Evolutionary conservation across 2,329 filamentous ascomycete species (phyloP), one percentile per base, ranked within the genome.

Genomic region (Penicillium decumbens): DNA sequence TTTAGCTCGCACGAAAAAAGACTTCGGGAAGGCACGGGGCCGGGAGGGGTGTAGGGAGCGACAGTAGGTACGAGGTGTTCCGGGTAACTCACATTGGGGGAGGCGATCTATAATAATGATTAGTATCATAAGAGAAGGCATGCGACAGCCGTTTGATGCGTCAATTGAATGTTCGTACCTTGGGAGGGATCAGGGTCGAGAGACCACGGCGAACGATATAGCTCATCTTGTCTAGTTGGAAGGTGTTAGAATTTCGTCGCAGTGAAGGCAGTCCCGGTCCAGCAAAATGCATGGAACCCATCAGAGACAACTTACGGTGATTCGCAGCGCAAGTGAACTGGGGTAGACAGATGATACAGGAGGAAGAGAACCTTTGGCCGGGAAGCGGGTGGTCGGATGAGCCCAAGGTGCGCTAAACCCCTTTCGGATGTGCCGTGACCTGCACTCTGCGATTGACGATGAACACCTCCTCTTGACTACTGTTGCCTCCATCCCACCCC

Each of bases 121-220:
- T 69, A 79, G 76, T 60, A 67, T 66, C 45, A 29, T 47, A 45
- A 54, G 61, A 60, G 27, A 24, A 33, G 33, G 35, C 30, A 15
- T 10, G 44, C 43, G 39, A 54, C 49, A 41, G 54, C 47, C 33
- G 20, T 49, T 51, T 51, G 29, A 35, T 30, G 43, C 25, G 28
- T 49, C 44, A 47, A 49, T 46, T 43, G 24, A 41, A 37, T 57
- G 30, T 53, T 53, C 79, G 65, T 80, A 95, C 92, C 90, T 98
- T 98, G 71, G 95, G 93, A 66, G 95, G 95, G 69, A 98, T 96
- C 76, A 98, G 87, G 81, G 95, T 95, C 73, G 93, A 97, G 72
- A 96, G 87, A 81, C 83, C 88, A 78, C 91, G 85, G 77, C 88
- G 88, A 70, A 85, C 83, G 70, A 95, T 81, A 83, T 85, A 93